A percentile compares a stretch with the other conserved stretches of the same genome.
Evolutionary conservation across 2,329 filamentous ascomycete species (phyloP).

Genomic region (Aspergillus sp.): DNA sequence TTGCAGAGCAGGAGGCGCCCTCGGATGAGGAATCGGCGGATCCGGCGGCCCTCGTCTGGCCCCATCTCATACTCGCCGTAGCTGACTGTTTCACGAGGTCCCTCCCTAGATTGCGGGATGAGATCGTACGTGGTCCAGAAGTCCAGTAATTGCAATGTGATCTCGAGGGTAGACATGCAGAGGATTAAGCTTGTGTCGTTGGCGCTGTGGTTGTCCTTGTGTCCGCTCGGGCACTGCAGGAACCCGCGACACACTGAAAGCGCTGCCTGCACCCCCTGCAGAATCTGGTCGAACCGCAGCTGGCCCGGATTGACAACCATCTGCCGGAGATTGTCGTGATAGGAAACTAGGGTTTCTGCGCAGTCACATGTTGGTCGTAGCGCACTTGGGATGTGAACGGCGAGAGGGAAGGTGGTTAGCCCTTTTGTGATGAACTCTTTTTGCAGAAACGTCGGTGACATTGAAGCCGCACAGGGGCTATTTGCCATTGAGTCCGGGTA

Average conservation of each 20-base stretch:
- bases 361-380: conserved; percentile 30
- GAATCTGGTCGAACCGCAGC: conserved; percentile 33
- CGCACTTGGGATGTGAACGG: conserved; percentile 25
- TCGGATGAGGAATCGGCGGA: conserved; percentile 29
- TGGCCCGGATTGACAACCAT: conserved; percentile 25
- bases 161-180: conserved; percentile 31
- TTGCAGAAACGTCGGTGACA: conserved; percentile 31
- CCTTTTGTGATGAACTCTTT: conserved; percentile 29
- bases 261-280: conserved; percentile 31
- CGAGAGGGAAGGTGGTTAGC: conserved; percentile 28
- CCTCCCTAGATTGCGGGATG: conserved; percentile 8
- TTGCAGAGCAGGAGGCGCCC: conserved; percentile 28
- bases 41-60: conserved; percentile 27
- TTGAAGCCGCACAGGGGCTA: conserved; percentile 25
- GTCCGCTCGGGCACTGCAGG: conserved; percentile 30
- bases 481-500: conserved; percentile 14
- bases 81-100: conserved; percentile 16
- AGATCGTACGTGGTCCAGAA: conserved; percentile 30
- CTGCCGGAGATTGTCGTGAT: conserved; percentile 33
- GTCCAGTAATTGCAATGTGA: conserved; percentile 31
- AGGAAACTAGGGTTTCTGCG: conserved; percentile 28
- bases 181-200: conserved; percentile 26
- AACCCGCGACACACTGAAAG: conserved; percentile 31
- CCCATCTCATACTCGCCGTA: conserved; percentile 35
- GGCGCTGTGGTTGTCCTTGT: conserved; percentile 26